These are phyloP conservation scores for Basidioascus undulatus DNA, from an alignment of 768 basidiomycete genomes.

Conservation along the genomic window DNA sequence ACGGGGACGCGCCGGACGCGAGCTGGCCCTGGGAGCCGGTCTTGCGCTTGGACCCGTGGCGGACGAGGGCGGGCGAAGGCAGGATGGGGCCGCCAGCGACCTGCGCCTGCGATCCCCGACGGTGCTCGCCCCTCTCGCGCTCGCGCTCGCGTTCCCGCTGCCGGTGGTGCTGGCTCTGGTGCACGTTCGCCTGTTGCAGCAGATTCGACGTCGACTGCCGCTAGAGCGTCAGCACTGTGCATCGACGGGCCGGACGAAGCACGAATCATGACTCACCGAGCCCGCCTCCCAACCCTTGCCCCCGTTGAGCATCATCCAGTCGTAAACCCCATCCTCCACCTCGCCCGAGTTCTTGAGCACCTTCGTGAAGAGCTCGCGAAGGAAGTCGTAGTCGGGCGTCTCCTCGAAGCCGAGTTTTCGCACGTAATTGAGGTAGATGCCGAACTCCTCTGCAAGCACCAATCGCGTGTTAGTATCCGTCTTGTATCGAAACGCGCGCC, in stretches of 20 bases:
- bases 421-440: constrained; percentile 96
- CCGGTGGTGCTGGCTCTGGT: constrained; percentile 12
- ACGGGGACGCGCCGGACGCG: constrained; percentile 49
- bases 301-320: constrained; percentile 83
- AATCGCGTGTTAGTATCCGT: too few relatives aligned
- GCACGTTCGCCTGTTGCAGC: too few relatives aligned
- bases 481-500: too few relatives aligned
- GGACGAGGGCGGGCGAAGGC: constrained; percentile 54
- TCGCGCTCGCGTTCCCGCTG: constrained; percentile 16
- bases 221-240: background rate
- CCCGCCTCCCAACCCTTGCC: constrained; percentile 88
- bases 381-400: constrained; percentile 94
- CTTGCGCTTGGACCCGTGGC: constrained; percentile 41
- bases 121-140: constrained; percentile 13
- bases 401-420: constrained; percentile 98
- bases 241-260: background rate
- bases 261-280: constrained; percentile 26
- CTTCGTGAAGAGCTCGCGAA: constrained; percentile 82
- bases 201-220: constrained; percentile 6
- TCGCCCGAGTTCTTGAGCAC: constrained; percentile 79
- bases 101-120: constrained; percentile 8
- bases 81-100: constrained; percentile 19
- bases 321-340: constrained; percentile 75
- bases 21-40: constrained; percentile 31
- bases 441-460: constrained; percentile 68